phyloP scores from a whole-genome alignment of 768 basidiomycete genomes.

The Boletus fagicola region DNA sequence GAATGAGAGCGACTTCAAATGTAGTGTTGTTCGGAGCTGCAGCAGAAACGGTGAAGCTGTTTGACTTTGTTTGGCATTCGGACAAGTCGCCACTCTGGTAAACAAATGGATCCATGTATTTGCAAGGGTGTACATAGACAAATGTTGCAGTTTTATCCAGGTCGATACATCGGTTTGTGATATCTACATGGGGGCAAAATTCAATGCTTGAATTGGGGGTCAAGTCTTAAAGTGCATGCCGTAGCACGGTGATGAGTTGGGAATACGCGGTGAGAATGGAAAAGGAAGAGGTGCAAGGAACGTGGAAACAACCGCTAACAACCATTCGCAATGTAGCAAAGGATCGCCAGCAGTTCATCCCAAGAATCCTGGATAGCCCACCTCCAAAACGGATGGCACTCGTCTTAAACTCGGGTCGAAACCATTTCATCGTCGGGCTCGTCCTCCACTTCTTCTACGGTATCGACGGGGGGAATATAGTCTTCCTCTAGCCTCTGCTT shows the following conservation, averaged over 20 bases:
- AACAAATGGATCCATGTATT: not conserved
- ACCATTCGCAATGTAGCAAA: conserved; percentile 32
- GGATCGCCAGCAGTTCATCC: conserved; percentile 34
- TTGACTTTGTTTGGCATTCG: conserved; percentile 24
- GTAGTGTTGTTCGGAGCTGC: not conserved
- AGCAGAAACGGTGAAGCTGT: conserved; percentile 3
- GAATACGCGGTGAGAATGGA: not conserved
- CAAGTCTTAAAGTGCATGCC: not conserved
- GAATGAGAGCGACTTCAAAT: not conserved
- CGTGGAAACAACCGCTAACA: conserved; percentile 33
- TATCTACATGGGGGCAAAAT: not conserved
- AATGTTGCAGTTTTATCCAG: not conserved
- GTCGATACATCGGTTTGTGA: not conserved
- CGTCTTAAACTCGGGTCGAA: conserved; percentile 5
- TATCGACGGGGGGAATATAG: conserved; percentile 11
- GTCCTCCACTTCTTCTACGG: conserved; percentile 19
- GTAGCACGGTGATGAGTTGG: conserved; percentile 6
- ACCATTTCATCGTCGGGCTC: conserved; percentile 19
- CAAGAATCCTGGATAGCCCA: conserved; percentile 21
- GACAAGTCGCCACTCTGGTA: not conserved
- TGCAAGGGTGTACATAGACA: not conserved
- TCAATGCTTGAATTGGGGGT: not conserved
- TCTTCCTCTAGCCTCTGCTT: conserved; percentile 32
- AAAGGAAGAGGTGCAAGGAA: conserved; percentile 12
- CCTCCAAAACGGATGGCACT: conserved; percentile 4